Percentiles rank a stretch among this genome's conserved stretches.
phyloP scores from a whole-genome alignment of 257 asterid species.

The Ilex aquifolium region DNA sequence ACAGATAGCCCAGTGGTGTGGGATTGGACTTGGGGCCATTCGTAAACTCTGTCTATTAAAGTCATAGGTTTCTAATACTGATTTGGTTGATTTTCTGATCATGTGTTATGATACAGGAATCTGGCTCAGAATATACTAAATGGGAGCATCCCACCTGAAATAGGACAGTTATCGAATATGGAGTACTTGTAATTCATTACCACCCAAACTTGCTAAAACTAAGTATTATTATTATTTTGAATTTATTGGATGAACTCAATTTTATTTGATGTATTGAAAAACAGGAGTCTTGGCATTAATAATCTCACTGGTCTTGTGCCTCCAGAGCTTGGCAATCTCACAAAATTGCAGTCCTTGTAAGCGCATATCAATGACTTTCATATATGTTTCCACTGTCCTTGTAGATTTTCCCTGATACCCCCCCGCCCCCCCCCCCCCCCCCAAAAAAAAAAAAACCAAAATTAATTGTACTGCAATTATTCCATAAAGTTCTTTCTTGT shows the following conservation, averaged over 20 bases:
- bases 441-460: no score
- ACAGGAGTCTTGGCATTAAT: constrained; percentile 59
- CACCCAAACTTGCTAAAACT: no score
- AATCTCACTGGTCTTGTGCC: constrained; percentile 56
- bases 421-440: background rate
- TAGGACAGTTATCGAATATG: constrained; percentile 51
- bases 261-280: no score
- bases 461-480: background rate
- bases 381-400: background rate
- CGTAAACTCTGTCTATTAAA: background rate
- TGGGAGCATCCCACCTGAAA: constrained; percentile 49
- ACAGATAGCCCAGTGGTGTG: no score
- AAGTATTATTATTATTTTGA: no score
- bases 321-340: constrained; percentile 45
- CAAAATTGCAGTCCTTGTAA: constrained; percentile 39
- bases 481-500: background rate
- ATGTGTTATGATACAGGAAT: constrained; percentile 33
- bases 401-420: background rate
- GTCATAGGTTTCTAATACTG: background rate
- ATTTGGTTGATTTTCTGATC: constrained; percentile 6
- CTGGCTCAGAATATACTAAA: constrained; percentile 60
- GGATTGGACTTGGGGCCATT: no score
- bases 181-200: constrained; percentile 18
- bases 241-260: no score
- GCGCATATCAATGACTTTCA: constrained; percentile 4